Base-by-base conservation (phyloP, 1,284 basidiomycete genomes). In the Xerocomus alliaceus region DNA sequence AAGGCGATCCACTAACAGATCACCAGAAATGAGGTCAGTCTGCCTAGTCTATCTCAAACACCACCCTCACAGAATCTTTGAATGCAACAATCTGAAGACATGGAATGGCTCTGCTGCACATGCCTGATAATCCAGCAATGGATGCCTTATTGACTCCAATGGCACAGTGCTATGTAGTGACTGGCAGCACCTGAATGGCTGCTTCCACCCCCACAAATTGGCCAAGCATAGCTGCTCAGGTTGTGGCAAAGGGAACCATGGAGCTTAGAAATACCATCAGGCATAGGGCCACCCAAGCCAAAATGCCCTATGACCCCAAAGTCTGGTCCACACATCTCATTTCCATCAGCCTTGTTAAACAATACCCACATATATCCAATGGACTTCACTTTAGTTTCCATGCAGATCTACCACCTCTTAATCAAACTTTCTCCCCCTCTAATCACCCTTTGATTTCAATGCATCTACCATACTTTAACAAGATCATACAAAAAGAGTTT, bases 261-360 rank as follows among this genome's bases (percentile, higher is more conserved):
- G 54, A 0, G 15, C 54, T 24, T 28, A 55, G 15, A 4, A 8
- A 22, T 56, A 45, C 17, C 54, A 2, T 3, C 3, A 12, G 0
- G n/a, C 26, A 2, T 20, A 55, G 26, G 10, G 4, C 2, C 17
- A 8, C 11, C 5, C 24, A 24, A 10, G 45, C 22, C 3, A 26
- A 31, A 39, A 56, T 35, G 1, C 34, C 54, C 7, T 56, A 56
- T 32, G 35, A 26, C 1, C 22, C 42, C 10, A 15, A 34, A 4
- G 28, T n/a, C 11, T 54, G 41, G 41, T 9, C 2, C 15, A 26
- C 3, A 15, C 13, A 5, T 2, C 46, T 22, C 8, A 17, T 42
- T 15, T 1, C 17, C 0, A 9, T 26, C 1, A 15, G 10, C 18
- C 26, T 51, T 2, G 4, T 24, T 7, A 0, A 10, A 10, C 13